A percentile compares a stretch with the other conserved stretches of the same genome.
phyloP scores from a whole-genome alignment of 352 stramenopile species.

The Phytophthora uliginosa region DNA sequence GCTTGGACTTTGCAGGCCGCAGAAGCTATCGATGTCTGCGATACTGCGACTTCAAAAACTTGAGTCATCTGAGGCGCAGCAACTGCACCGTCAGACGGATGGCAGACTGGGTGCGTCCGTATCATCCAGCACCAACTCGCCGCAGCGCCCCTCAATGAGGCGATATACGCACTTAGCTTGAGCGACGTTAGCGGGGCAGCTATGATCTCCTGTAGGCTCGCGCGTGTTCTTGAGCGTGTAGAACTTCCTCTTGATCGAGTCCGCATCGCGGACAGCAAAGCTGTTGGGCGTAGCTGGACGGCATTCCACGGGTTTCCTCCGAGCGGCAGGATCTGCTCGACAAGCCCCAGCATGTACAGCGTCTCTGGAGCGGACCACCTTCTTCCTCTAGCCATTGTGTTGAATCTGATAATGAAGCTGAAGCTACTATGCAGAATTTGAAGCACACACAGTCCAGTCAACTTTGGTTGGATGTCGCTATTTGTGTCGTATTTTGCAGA shows the following conservation, averaged over 20 bases:
- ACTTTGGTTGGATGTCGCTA: no score
- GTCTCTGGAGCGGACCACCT: neutral
- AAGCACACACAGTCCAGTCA: no score
- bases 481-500: no score
- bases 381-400: neutral
- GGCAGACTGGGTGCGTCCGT: neutral
- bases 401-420: neutral
- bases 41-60: neutral
- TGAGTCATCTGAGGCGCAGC: neutral
- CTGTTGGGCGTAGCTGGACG: neutral
- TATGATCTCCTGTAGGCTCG: conserved; percentile 8
- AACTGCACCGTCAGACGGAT: neutral
- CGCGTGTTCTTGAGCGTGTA: conserved; percentile 8
- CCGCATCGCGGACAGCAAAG: neutral
- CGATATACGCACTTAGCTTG: conserved; percentile 2
- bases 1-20: neutral
- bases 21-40: neutral
- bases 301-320: conserved; percentile 11
- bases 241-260: conserved; percentile 10
- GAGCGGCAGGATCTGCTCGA: conserved; percentile 10
- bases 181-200: neutral
- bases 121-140: neutral
- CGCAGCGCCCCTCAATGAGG: conserved; percentile 1
- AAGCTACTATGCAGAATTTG: neutral
- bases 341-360: conserved; percentile 14